Evolutionary conservation across 2,329 filamentous ascomycete genomes (phyloP), one percentile per base, ranked within the genome.

Genomic region (Diaporthe velutina): DNA sequence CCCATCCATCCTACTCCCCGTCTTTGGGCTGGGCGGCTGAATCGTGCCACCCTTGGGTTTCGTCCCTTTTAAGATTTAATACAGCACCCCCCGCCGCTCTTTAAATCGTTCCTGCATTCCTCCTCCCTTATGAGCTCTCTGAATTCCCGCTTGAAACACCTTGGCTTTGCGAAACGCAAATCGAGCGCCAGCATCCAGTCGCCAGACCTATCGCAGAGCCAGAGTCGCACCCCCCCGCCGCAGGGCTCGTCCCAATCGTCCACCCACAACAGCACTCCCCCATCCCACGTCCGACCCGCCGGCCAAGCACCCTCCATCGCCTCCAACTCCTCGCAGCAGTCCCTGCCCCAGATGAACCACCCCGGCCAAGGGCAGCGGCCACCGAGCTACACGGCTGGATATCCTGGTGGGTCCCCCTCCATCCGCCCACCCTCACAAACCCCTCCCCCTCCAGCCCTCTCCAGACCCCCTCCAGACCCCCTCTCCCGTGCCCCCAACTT

Each of bases 111-210:
- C 79, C 83, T 83, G 84, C 82, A 82, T 83, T 79, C 79, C 75
- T 80, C 79, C 64, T 78, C 82, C 85, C 87, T 85, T 88, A 94
- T 94, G 92, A 94, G 90, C 90, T 94, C 92, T 89, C 90, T 94
- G 91, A 94, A 94, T 88, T 90, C 91, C 84, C 92, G 93, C 86
- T 91, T 95, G 84, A 94, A 94, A 89, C 90, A 90, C 89, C 90
- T 95, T 87, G 93, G 93, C 86, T 93, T 94, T 88, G 93, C 93
- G 86, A 94, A 94, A 90, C 92, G 93, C 85, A 94, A 92, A 88
- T 93, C 92, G 81, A 88, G 88, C 81, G 88, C 89, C 83, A 91
- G 88, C 84, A 90, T 90, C 80, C 88, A 89, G 78, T 85, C 84
- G 82, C 82, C 85, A 82, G 85, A 88, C 82, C 77, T 82, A 77